Evolutionary conservation across 2,329 filamentous ascomycete genomes (phyloP).

Genomic region (Ophiostoma sp.): DNA sequence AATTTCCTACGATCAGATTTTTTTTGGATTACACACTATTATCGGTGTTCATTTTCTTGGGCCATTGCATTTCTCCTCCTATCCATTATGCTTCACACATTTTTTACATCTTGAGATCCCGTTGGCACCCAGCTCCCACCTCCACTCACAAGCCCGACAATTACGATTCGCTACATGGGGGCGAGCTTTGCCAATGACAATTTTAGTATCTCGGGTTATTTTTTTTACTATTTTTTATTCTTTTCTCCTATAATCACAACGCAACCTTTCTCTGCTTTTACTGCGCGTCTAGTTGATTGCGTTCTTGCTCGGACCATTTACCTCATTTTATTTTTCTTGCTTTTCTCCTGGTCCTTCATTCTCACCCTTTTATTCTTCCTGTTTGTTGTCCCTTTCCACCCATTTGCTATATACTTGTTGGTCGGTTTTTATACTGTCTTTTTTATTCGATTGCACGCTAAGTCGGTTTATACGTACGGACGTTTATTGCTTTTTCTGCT

Average conservation of each 20-base stretch:
- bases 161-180: neutral
- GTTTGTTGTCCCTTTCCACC: neutral
- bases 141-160: neutral
- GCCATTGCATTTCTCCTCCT: neutral
- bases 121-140: neutral
- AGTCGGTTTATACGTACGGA: neutral
- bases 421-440: neutral
- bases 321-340: constrained; percentile 25
- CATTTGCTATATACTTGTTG: neutral
- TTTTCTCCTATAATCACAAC: neutral
- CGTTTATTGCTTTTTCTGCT: neutral
- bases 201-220: neutral
- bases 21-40: neutral
- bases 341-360: constrained; percentile 14
- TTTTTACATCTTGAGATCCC: neutral
- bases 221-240: neutral
- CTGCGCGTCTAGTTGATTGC: neutral
- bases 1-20: neutral
- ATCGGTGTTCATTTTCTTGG: constrained; percentile 7
- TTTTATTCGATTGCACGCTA: neutral
- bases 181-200: neutral
- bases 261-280: neutral
- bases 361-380: constrained; percentile 28
- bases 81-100: neutral
- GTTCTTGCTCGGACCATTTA: neutral